A percentile compares a stretch with the other conserved stretches of the same genome.
Evolutionary conservation across 352 stramenopile species (phyloP).

Genomic region (Halophytophthora polymorphica): DNA sequence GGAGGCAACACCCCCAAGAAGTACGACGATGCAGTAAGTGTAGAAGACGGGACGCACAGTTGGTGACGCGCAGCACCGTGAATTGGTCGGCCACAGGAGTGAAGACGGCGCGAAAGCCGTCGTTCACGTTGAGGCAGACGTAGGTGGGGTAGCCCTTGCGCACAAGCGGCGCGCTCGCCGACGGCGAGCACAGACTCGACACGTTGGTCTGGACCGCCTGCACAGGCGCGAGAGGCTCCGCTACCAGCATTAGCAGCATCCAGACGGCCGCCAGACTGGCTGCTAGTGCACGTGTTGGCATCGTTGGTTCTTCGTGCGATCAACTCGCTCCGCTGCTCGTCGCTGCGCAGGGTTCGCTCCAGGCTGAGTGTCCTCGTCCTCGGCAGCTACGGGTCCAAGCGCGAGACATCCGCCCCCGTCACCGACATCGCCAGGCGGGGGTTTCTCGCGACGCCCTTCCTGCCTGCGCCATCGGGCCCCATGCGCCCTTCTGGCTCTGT

Average conservation of each 20-base stretch:
- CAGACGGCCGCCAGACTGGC: slow-evolving; percentile 13
- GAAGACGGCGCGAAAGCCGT: slow-evolving; percentile 71
- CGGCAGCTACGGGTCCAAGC: no score
- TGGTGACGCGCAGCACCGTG: slow-evolving; percentile 65
- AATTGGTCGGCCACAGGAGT: slow-evolving; percentile 73
- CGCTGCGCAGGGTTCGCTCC: no score
- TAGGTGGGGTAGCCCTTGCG: slow-evolving; percentile 63
- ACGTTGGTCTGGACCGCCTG: slow-evolving; percentile 46
- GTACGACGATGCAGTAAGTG: background rate
- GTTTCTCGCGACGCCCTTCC: no score
- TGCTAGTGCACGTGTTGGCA: no score
- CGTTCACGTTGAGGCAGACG: slow-evolving; percentile 79
- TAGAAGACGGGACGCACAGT: slow-evolving; percentile 44
- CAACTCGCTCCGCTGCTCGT: background rate
- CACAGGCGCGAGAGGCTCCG: slow-evolving; percentile 1
- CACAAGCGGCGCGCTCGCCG: slow-evolving; percentile 39
- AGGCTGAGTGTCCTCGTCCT: no score
- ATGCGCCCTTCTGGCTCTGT: no score
- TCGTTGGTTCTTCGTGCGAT: background rate
- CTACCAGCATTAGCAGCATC: background rate
- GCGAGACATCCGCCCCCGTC: no score
- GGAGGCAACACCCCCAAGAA: slow-evolving; percentile 1
- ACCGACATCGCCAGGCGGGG: no score
- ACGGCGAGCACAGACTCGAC: slow-evolving; percentile 61
- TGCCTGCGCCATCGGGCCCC: no score